phyloP scores from a whole-genome alignment of 2,329 filamentous ascomycete genomes.

The Dothidotthia symphoricarpi region DNA sequence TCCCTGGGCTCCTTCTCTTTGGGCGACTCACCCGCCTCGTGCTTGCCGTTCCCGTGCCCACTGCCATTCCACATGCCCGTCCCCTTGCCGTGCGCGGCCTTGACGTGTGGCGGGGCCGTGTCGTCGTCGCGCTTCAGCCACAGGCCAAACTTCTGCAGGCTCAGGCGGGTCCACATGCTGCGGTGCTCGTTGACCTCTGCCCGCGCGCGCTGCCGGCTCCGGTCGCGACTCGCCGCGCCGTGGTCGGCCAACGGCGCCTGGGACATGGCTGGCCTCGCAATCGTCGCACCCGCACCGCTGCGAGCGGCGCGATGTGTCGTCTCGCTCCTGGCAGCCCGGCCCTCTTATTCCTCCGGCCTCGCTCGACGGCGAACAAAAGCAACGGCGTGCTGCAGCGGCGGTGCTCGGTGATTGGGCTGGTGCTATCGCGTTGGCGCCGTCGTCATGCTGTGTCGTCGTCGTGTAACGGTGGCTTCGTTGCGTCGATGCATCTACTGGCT shows the following conservation, averaged over 20 bases:
- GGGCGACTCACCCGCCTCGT: not conserved
- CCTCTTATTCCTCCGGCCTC: conserved; percentile 14
- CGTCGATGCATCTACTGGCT: too few species aligned
- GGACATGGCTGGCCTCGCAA: conserved; percentile 26
- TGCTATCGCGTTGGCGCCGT: conserved; percentile 33
- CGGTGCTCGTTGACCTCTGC: conserved; percentile 36
- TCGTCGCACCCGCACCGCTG: conserved; percentile 18
- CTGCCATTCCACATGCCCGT: too few species aligned
- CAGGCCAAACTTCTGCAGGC: conserved; percentile 42
- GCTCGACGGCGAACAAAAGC: conserved; percentile 9
- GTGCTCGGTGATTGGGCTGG: conserved; percentile 18
- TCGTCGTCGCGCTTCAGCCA: conserved; percentile 45
- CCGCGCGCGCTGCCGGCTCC: conserved; percentile 35
- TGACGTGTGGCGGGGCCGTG: conserved; percentile 21
- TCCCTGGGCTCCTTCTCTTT: not conserved
- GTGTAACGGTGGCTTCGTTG: too few species aligned
- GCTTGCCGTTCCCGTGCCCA: too few species aligned
- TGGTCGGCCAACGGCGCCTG: conserved; percentile 15
- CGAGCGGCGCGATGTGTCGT: conserved; percentile 16
- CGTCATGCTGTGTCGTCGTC: conserved; percentile 33
- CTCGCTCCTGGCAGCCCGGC: conserved; percentile 15
- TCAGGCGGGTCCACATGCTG: conserved; percentile 40
- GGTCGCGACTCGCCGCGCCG: conserved; percentile 29
- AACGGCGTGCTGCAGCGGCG: conserved; percentile 12
- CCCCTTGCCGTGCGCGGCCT: too few species aligned